Percentiles rank a stretch among this genome's conserved stretches.
These are phyloP conservation scores for Xylaria venustula DNA, from an alignment of 495 filamentous ascomycete species.

Conservation along the genomic window DNA sequence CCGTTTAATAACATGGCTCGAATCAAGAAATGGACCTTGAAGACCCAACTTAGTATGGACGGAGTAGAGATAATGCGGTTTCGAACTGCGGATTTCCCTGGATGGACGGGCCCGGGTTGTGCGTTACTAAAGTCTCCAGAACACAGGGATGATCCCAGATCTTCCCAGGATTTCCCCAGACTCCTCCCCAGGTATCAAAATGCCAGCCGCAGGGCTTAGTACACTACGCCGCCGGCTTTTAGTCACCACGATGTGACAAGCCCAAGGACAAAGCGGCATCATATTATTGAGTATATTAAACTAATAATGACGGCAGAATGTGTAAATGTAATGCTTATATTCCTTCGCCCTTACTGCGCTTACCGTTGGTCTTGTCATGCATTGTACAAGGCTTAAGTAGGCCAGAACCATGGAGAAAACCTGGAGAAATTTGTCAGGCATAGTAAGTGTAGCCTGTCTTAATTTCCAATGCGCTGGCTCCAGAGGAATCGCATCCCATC, in stretches of 20 bases:
- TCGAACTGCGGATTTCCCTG: background rate
- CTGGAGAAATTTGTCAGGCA: background rate
- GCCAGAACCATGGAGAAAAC: no score
- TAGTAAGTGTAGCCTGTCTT: background rate
- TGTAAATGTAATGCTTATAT: background rate
- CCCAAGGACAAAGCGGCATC: background rate
- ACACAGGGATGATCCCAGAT: slow-evolving; percentile 10
- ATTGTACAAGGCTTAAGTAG: no score
- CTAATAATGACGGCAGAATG: no score
- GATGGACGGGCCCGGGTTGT: background rate
- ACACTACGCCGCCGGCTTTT: background rate
- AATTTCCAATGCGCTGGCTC: background rate
- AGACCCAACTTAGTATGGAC: background rate
- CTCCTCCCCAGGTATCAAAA: background rate
- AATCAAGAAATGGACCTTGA: background rate
- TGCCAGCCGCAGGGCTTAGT: background rate
- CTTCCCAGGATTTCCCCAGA: slow-evolving; percentile 15
- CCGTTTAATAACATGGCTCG: background rate
- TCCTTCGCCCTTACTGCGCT: background rate
- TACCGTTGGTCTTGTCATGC: slow-evolving; percentile 5
- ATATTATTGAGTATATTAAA: background rate
- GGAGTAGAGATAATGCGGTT: background rate
- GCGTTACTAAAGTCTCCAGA: background rate
- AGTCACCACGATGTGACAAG: background rate
- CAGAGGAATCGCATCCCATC: background rate